phyloP scores from a whole-genome alignment of 225 moss, liverwort and hornwort genomes.

The Pseudisothecium myosuroides region DNA sequence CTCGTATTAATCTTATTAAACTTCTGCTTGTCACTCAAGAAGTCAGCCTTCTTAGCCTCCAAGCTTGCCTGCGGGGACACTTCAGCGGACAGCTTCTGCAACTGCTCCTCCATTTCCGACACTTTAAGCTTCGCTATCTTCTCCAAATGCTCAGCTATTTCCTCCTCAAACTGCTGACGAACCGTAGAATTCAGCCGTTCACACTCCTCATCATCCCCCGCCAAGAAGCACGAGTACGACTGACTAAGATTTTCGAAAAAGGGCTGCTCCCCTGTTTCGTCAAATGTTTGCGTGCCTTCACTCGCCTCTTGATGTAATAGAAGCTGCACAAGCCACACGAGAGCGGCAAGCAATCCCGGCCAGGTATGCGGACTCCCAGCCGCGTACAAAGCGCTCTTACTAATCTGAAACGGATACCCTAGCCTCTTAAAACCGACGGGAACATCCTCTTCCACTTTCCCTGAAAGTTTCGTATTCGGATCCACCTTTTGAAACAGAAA shows the following conservation, averaged over 20 bases:
- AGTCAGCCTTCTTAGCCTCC: conserved; percentile 51
- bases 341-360: conserved; percentile 86
- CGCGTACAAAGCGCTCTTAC: conserved; percentile 80
- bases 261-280: conserved; percentile 8
- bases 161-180: conserved; percentile 33
- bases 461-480: conserved; percentile 44
- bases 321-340: conserved; percentile 68
- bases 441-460: conserved; percentile 89
- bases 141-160: conserved; percentile 11
- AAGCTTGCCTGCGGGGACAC: conserved; percentile 38
- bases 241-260: conserved; percentile 38
- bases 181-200: conserved; percentile 17
- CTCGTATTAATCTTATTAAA: conserved; percentile 40
- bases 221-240: conserved; percentile 43
- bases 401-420: conserved; percentile 88
- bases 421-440: conserved; percentile 69
- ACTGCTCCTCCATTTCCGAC: conserved; percentile 30
- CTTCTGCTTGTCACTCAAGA: conserved; percentile 69
- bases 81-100: conserved; percentile 33
- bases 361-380: conserved; percentile 93
- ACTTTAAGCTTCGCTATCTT: conserved; percentile 29
- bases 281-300: conserved; percentile 33
- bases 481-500: conserved; percentile 74
- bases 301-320: conserved; percentile 38
- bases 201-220: conserved; percentile 53